phyloP scores from a whole-genome alignment of 345 rosid species.

The Microcos paniculata region DNA sequence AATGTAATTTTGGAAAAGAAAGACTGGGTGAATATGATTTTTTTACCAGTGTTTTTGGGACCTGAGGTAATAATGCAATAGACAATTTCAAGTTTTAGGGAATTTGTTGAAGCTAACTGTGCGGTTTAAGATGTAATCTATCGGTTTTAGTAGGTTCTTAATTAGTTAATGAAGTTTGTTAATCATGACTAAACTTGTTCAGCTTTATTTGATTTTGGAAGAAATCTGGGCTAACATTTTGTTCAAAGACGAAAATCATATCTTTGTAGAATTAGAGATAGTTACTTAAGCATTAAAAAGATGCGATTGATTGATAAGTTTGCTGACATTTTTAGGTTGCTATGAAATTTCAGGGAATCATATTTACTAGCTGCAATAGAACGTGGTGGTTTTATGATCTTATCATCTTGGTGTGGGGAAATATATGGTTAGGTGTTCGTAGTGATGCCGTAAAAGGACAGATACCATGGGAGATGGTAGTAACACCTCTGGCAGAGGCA shows the following conservation, averaged over 20 bases:
- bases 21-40: neutral
- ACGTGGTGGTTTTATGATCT: neutral
- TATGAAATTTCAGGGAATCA: no score
- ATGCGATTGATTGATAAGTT: neutral
- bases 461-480: constrained; percentile 57
- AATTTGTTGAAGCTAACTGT: neutral
- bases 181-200: neutral
- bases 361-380: no score
- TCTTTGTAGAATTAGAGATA: neutral
- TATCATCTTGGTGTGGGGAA: neutral
- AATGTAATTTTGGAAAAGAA: neutral
- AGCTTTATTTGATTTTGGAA: neutral
- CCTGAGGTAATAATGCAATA: neutral
- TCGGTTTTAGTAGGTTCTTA: neutral
- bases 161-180: neutral
- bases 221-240: neutral
- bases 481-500: constrained; percentile 31
- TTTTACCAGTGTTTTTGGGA: neutral
- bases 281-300: neutral
- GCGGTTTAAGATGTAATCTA: neutral
- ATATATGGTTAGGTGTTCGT: neutral
- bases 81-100: neutral
- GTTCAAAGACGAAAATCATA: neutral
- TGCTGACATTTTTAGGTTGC: neutral
- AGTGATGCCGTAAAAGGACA: neutral